Evolutionary conservation across 495 filamentous ascomycete species (phyloP).

Genomic region (Aspergillus haitiensis): DNA sequence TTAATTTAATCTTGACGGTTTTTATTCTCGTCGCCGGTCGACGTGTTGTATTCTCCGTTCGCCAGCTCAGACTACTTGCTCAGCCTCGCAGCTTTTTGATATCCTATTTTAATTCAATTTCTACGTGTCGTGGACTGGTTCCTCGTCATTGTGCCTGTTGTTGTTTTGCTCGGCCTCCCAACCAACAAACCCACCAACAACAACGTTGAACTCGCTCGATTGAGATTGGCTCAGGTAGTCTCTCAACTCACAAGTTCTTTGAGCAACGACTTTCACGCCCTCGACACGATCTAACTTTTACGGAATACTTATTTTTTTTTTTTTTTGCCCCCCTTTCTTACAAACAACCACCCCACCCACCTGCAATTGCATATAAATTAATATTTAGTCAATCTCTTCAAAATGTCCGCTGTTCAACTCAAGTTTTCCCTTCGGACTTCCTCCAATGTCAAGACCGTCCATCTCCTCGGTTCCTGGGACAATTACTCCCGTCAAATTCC

Average conservation of each 20-base stretch:
- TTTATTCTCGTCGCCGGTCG: constrained; percentile 52
- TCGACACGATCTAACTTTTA: constrained; percentile 24
- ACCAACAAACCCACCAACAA: constrained; percentile 19
- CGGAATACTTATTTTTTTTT: constrained; percentile 5
- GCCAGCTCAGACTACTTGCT: constrained; percentile 40
- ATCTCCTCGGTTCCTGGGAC: constrained; percentile 98
- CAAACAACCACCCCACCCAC: too few species aligned
- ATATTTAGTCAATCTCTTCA: constrained; percentile 41
- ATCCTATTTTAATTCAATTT: constrained; percentile 19
- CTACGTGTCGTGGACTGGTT: constrained; percentile 32
- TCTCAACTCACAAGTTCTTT: constrained; percentile 15
- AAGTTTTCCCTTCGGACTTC: constrained; percentile 93
- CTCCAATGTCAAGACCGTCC: constrained; percentile 94
- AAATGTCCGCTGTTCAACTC: constrained; percentile 82
- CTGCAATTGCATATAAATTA: constrained; percentile 22
- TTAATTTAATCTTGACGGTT: constrained; percentile 32
- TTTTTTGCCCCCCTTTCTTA: neutral
- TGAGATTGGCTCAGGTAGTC: constrained; percentile 30
- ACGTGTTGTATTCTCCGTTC: constrained; percentile 40
- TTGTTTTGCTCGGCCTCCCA: constrained; percentile 22
- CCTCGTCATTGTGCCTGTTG: constrained; percentile 20
- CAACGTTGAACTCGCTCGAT: constrained; percentile 15
- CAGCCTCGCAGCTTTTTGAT: constrained; percentile 24
- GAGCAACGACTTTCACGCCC: constrained; percentile 4
- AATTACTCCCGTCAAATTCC: constrained; percentile 91